phyloP scores from a whole-genome alignment of 2,329 filamentous ascomycete genomes.

The Malbranchea cinnamomea region DNA sequence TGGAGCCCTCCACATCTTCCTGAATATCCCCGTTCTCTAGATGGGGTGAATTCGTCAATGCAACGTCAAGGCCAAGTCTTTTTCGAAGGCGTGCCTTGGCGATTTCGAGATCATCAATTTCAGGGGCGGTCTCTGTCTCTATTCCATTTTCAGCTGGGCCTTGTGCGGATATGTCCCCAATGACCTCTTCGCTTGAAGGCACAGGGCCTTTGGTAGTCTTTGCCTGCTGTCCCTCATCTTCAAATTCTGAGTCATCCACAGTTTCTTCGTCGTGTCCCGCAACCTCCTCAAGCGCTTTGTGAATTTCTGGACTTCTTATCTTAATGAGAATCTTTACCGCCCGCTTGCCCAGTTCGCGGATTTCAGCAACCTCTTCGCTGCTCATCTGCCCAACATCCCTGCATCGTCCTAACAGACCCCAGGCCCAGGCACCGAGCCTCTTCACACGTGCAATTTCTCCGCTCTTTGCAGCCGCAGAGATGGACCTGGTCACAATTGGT shows the following conservation, averaged over 20 bases:
- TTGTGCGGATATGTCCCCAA: constrained; percentile 1
- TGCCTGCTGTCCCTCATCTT: background rate
- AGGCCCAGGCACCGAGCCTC: constrained; percentile 67
- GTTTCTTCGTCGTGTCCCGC: constrained; percentile 11
- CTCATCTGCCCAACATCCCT: constrained; percentile 61
- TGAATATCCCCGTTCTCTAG: constrained; percentile 11
- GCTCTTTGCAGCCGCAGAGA: constrained; percentile 48
- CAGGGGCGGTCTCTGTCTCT: constrained; percentile 9
- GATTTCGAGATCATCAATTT: constrained; percentile 29
- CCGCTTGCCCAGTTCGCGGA: constrained; percentile 66
- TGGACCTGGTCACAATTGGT: constrained; percentile 41
- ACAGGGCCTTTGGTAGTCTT: constrained; percentile 3
- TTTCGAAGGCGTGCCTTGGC: constrained; percentile 34
- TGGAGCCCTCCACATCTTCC: constrained; percentile 8
- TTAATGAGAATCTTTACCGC: constrained; percentile 40
- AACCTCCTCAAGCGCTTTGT: constrained; percentile 13
- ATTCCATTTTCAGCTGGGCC: constrained; percentile 9
- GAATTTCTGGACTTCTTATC: constrained; percentile 23
- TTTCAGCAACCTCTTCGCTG: constrained; percentile 57
- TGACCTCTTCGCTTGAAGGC: no score
- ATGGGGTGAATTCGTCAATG: constrained; percentile 9
- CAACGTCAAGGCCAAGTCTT: constrained; percentile 15
- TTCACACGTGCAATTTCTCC: constrained; percentile 45
- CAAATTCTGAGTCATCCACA: constrained; percentile 5
- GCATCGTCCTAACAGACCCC: constrained; percentile 63